phyloP scores from a whole-genome alignment of 805 yeast species.

The Priceomyces fermenticarens region DNA sequence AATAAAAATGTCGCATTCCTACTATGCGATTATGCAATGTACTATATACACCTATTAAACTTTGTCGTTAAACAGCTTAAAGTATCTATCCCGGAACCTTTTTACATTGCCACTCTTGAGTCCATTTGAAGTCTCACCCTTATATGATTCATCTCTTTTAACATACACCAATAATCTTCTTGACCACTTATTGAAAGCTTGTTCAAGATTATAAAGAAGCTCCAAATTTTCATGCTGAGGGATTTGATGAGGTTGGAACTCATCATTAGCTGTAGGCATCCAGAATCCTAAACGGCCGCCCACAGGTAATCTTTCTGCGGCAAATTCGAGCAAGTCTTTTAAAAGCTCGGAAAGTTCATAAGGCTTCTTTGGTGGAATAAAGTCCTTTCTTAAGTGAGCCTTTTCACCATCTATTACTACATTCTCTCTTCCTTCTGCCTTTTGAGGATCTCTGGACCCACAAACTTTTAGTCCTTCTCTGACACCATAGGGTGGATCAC shows the following conservation, averaged over 20 bases:
- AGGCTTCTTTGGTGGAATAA: constrained; percentile 90
- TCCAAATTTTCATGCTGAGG: constrained; percentile 79
- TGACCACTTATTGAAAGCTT: constrained; percentile 91
- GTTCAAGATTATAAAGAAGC: constrained; percentile 72
- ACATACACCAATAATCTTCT: constrained; percentile 80
- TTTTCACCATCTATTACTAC: constrained; percentile 74
- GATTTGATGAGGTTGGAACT: constrained; percentile 60
- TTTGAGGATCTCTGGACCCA: constrained; percentile 71
- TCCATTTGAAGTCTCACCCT: constrained; percentile 47
- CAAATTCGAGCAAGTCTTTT: constrained; percentile 72
- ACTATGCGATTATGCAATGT: not conserved
- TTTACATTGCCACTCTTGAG: constrained; percentile 47
- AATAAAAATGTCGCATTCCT: not conserved
- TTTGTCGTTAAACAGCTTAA: constrained; percentile 56
- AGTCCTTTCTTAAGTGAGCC: constrained; percentile 76
- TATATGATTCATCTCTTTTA: constrained; percentile 49
- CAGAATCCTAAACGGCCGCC: constrained; percentile 87
- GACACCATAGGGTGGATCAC: constrained; percentile 98
- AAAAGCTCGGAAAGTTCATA: constrained; percentile 74
- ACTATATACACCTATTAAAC: constrained; percentile 8
- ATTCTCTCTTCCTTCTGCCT: constrained; percentile 69
- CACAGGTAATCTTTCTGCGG: constrained; percentile 66
- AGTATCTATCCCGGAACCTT: constrained; percentile 72
- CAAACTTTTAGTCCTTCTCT: constrained; percentile 92
- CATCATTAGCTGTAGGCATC: constrained; percentile 97